These are phyloP conservation scores for Mycena rosella DNA, from an alignment of 768 basidiomycete genomes.

Conservation along the genomic window DNA sequence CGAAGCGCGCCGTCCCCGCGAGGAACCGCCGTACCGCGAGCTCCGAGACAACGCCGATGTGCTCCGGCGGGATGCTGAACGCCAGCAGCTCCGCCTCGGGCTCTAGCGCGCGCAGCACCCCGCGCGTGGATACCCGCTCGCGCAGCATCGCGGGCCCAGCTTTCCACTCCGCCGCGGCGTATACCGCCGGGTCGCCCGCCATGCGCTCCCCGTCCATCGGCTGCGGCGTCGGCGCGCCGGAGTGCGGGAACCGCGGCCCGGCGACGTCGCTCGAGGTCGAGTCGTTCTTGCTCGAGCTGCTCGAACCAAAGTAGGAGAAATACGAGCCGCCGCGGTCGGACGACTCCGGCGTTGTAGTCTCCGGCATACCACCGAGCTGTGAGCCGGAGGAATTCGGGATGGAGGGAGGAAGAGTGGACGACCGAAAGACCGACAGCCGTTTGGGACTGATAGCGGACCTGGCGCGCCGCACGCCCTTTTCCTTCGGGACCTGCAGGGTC, in stretches of 20 bases:
- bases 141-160: slow-evolving; percentile 82
- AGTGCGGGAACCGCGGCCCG: slow-evolving; percentile 48
- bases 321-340: slow-evolving; percentile 15
- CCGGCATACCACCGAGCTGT: neutral
- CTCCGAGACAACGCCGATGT: slow-evolving; percentile 84
- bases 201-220: slow-evolving; percentile 42
- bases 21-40: slow-evolving; percentile 82
- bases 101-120: slow-evolving; percentile 87
- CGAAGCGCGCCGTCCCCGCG: slow-evolving; percentile 68
- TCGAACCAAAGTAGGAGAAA: slow-evolving; percentile 22
- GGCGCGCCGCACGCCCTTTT: slow-evolving; percentile 15
- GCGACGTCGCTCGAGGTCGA: slow-evolving; percentile 49
- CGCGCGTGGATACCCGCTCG: slow-evolving; percentile 88
- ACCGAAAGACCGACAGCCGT: slow-evolving; percentile 26
- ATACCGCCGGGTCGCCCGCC: slow-evolving; percentile 76
- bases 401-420: slow-evolving; percentile 30
- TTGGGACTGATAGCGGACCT: slow-evolving; percentile 14
- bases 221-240: slow-evolving; percentile 31
- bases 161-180: slow-evolving; percentile 61
- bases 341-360: neutral
- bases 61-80: slow-evolving; percentile 71
- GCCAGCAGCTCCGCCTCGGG: slow-evolving; percentile 74
- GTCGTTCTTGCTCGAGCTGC: slow-evolving; percentile 9
- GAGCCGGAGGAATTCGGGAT: neutral
- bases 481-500: neutral